Base-by-base conservation (phyloP, 2,329 filamentous ascomycete species). In the Apiospora hydei region DNA sequence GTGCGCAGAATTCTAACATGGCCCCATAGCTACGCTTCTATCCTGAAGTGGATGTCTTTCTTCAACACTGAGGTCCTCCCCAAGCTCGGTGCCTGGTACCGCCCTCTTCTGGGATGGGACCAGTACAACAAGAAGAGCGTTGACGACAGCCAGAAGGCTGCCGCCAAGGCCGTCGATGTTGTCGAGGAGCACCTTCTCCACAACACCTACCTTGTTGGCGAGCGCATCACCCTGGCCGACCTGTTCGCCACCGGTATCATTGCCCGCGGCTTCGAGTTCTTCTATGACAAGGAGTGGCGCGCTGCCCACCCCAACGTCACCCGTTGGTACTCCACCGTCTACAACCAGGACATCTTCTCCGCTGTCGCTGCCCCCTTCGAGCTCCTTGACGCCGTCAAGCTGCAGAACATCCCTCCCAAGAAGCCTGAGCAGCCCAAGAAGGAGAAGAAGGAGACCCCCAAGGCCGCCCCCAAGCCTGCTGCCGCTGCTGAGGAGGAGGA, bases 71-170 rank as follows among this genome's bases (percentile, higher is more conserved):
- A 99, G 88, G 83, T 98, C 80, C 88, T 98, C 77, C 84, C 90
- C 76, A 83, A 86, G 76, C 86, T 98, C 77, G 92, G 88, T 85
- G 88, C 84, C 83, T 98, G 94, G 94, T 96, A 93, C 91, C 89
- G 89, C 78, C 96, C 96, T 78, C 91, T 98, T 78, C 83, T 94
- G 78, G 96, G 96, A 82, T 86, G 88, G 80, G 90, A 90, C 79
- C 87, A 91, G 77, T 99, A 98, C 91, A 98, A 98, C 92, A 99
- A 98, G 94, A 98, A 98, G 93, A 88, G 86, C 81, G 93, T 96
- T 74, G 96, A 98, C 71, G 94, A 98, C 41, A 85, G 89, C 77
- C 86, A 90, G 82, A 94, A 94, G 88, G 87, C 83, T 75, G 85
- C 92, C 73, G 84, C 89, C 78, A 92, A 92, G 88, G 90, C 88